Base-by-base conservation (phyloP, 768 basidiomycete genomes). In the Russula griseocarnosa region DNA sequence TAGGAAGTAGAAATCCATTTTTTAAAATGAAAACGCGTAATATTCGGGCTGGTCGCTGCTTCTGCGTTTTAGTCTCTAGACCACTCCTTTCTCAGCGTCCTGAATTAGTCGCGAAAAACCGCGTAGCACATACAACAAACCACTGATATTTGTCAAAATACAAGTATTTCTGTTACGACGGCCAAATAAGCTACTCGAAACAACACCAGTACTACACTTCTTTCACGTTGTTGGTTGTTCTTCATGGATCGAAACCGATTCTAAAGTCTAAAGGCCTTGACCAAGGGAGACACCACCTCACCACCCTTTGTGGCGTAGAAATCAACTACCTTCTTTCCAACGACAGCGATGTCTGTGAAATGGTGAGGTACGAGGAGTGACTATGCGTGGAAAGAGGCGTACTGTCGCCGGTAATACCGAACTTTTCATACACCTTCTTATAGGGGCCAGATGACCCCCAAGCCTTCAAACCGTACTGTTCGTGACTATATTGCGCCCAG, bases 371-470 rank as follows among this genome's bases (percentile, higher is more conserved):
- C 18, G 18, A 42, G 20, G 47, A 53, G 24, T 5, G 28, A 36
- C 5, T 28, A 44, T 14, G 56, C 26, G 38, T 66, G 28, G 54
- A 63, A 56, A 26, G 53, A 38, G 32, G 81, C 84, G 57, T 76
- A 88, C 85, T 88, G 52, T 81, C 73, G 16, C 86, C 87, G 42
- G 92, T 93, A 72, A 94, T 83, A 49, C 90, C 91, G 70, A 92
- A 90, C 76, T 92, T 91, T 78, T 90, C 89, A 74, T 97, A 97
- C 14, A 95, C 88, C 78, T 94, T 83, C 76, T 86, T 82, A 73
- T 92, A 94, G 13, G 94, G 94, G 58, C 89, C 94, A 22, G 93
- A 95, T 18, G 91, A 86, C 73, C 94, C 94, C 88, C 90, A 97
- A 38, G 79, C 81, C 40, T 77, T 70, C 62, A 91, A 74, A 71